Conservation (phyloP, 2,329 filamentous ascomycete genomes). For the Fonsecaea pugnacius region DNA sequence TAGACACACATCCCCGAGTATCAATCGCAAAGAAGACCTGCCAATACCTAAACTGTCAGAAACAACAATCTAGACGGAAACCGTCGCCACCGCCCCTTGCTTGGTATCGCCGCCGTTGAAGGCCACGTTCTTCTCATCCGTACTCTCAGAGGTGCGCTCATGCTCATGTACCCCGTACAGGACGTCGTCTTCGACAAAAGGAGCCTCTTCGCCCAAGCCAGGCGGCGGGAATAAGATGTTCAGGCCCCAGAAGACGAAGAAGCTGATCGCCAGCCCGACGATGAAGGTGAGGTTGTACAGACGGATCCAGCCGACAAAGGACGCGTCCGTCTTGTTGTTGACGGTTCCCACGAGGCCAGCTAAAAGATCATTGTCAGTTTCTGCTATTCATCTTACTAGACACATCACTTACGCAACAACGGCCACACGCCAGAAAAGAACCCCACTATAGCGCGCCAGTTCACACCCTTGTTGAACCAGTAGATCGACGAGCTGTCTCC, state of each 20-base stretch:
- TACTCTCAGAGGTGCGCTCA: conserved; percentile 1
- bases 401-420: conserved; percentile 25
- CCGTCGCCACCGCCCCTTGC: conserved; percentile 19
- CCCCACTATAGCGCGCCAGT: conserved; percentile 48
- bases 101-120: not conserved
- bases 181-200: conserved; percentile 32
- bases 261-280: conserved; percentile 36
- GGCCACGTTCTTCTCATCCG: conserved; percentile 12
- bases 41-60: not conserved
- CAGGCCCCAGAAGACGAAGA: conserved; percentile 28
- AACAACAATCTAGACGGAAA: conserved; percentile 8
- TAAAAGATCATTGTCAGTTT: conserved; percentile 19
- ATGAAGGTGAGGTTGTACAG: conserved; percentile 39
- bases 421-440: conserved; percentile 37
- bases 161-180: conserved; percentile 15
- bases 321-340: conserved; percentile 26
- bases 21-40: not conserved
- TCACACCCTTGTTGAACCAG: conserved; percentile 50
- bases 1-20: not conserved
- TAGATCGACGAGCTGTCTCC: conserved; percentile 43
- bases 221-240: conserved; percentile 33
- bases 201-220: conserved; percentile 34
- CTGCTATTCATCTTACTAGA: not conserved
- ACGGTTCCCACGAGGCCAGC: conserved; percentile 36
- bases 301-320: conserved; percentile 33